These are phyloP conservation scores for Anethum foeniculum DNA, from an alignment of 140 eudicot species.

Conservation along the genomic window DNA sequence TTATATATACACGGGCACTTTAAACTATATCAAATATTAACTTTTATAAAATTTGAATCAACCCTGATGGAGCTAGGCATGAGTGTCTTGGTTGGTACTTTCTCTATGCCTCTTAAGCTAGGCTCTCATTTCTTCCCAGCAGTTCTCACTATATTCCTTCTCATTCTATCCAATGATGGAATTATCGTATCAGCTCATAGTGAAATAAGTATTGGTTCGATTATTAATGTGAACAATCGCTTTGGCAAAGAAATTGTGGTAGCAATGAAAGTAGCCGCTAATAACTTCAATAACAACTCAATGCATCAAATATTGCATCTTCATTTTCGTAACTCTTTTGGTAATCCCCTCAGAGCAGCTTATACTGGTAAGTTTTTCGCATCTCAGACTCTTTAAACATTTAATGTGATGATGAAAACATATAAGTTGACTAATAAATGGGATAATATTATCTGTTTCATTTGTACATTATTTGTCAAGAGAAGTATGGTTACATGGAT, in stretches of 20 bases:
- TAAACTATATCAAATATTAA: too few species aligned
- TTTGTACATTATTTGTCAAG: background rate
- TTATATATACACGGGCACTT: background rate
- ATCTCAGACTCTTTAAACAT: background rate
- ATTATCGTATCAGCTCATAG: constrained; percentile 1
- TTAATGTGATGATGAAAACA: background rate
- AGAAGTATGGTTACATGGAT: background rate
- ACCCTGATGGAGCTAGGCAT: background rate
- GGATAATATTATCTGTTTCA: background rate
- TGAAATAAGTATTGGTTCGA: constrained; percentile 16
- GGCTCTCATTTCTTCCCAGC: background rate
- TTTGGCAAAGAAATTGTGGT: constrained; percentile 22
- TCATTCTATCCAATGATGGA: background rate
- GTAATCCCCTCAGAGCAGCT: constrained; percentile 25
- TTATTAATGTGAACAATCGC: constrained; percentile 19
- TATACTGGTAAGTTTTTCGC: constrained; percentile 17
- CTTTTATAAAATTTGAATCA: background rate
- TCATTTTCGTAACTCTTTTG: constrained; percentile 12
- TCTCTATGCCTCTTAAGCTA: background rate
- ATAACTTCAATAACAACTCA: constrained; percentile 15
- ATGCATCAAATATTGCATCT: constrained; percentile 6
- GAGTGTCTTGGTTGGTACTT: background rate
- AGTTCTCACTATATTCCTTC: background rate
- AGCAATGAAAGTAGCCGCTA: constrained; percentile 26
- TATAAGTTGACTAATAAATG: background rate